A percentile compares a stretch with the other conserved stretches of the same genome.
phyloP scores from a whole-genome alignment of 192 early-diverging fungal genomes.

The Dissophora globulifera region DNA sequence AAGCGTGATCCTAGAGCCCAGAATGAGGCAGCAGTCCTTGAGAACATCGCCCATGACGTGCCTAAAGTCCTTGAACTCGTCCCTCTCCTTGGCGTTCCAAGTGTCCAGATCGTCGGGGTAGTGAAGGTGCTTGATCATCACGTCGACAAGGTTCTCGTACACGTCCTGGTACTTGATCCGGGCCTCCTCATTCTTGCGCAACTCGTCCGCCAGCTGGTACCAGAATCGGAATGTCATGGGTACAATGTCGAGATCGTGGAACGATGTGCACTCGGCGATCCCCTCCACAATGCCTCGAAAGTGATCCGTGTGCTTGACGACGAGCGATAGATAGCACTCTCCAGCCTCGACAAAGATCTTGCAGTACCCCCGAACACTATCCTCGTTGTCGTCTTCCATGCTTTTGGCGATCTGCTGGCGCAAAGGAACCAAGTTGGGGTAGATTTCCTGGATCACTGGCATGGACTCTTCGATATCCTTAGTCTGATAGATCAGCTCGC shows the following conservation, averaged over 20 bases:
- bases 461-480: slow-evolving; percentile 63
- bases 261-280: slow-evolving; percentile 83
- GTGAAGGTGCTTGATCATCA: slow-evolving; percentile 87
- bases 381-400: slow-evolving; percentile 78
- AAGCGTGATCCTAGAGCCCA: slow-evolving; percentile 82
- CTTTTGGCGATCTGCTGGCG: slow-evolving; percentile 55
- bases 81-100: slow-evolving; percentile 89
- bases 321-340: slow-evolving; percentile 83
- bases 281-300: slow-evolving; percentile 83
- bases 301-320: slow-evolving; percentile 72
- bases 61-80: slow-evolving; percentile 96
- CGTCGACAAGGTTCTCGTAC: slow-evolving; percentile 76
- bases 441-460: slow-evolving; percentile 70
- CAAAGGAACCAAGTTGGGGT: slow-evolving; percentile 65
- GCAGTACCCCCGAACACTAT: slow-evolving; percentile 83
- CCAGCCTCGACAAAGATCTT: slow-evolving; percentile 92
- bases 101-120: slow-evolving; percentile 79
- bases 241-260: slow-evolving; percentile 85
- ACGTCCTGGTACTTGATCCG: slow-evolving; percentile 69
- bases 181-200: slow-evolving; percentile 61
- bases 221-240: slow-evolving; percentile 94
- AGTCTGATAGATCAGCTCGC: slow-evolving; percentile 81
- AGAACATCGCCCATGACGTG: slow-evolving; percentile 97
- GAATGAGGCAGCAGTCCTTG: slow-evolving; percentile 90
- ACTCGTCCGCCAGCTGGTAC: slow-evolving; percentile 78